Evolutionary conservation across 768 basidiomycete species (phyloP), one percentile per base, ranked within the genome.

Genomic region (Russula ochroleuca): DNA sequence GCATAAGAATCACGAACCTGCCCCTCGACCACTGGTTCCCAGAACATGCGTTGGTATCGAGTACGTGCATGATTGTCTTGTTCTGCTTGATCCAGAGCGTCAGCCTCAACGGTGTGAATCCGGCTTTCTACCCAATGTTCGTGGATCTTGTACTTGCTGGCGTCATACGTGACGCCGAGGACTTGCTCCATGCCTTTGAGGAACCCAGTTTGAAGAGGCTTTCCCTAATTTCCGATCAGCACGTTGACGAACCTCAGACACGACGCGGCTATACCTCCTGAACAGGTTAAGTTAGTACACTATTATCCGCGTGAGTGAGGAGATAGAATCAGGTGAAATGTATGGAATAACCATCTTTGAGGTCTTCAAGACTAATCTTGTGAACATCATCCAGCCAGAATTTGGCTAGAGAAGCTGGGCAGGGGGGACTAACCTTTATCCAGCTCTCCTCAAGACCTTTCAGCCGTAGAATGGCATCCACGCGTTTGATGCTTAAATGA

Each of bases 361-460:
- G 70, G 87, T 92, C 92, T 92, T 87, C 75, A 92, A 92, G 91
- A 95, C 92, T 94, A 95, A 95, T 94, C 93, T 81, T 67, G 53
- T 81, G 75, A 75, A 75, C 81, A 81, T 85, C 87, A 85, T 81
- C 59, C 51, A 41, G 69, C 51, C 70, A 66, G 65, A 65, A 57
- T 31, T 55, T 66, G 68, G 54, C 31, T 49, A 47, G 47, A 35
- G 5, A 63, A 60, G 31, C 43, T 35, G 13, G 13, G 40, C 54
- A 49, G 35, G 52, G 57, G 50, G 62, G 41, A 78, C 83, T 70
- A 70, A 88, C 90, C 88, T 90, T 83, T 71, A 77, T 75, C 88
- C 85, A 90, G 57, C 79, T 75, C 56, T 77, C 74, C 71, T 94
- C 92, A 67, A 91, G 76, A 41, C 86, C 86, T 73, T 95, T 94